Evolutionary conservation across 2,329 filamentous ascomycete genomes (phyloP), one percentile per base, ranked within the genome.

Genomic region (Venturia nashicola): DNA sequence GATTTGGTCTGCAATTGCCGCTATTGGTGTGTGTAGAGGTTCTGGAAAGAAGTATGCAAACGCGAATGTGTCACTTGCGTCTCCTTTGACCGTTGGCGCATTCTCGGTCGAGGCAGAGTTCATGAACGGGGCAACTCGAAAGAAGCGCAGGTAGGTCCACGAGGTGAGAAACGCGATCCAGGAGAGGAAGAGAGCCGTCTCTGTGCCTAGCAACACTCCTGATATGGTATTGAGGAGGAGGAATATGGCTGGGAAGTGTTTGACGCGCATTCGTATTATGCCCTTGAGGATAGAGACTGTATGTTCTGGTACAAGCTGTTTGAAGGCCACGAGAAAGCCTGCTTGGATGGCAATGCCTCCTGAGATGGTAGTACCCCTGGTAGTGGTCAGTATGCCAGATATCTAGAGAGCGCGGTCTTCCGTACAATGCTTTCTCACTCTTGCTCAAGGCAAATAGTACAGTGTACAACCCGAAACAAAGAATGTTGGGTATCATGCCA

Each of bases 71-170:
- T 99, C 94, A 75, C 90, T 95, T 43, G 94, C 90, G 74, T 99
- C 94, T 67, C 94, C 94, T 67, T 87, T 89, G 69, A 96, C 84
- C 8, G 76, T 60, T 12, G 61, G 62, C 40, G 39, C 20, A 44
- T 54, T 74, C 5, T 72, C 76, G 62, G 80, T 79, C 5, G 79
- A 78, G 2, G 80, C 78, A 0, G 80, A 80, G 0, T 82, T 80
- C 5, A 81, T 75, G 65, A 80, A 83, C n/a, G 78, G 82, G 65
- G 87, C 83, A 64, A 81, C 77, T 77, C 96, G 96, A 80, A 90
- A 97, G 80, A 97, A 99, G 68, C 94, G 90, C 20, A 99, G 85
- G 75, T 97, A 97, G 54, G 89, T 90, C 93, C 93, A 99, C 74
- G 90, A 91, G 12, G 87, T 87, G 66, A 97, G 74, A 74, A 99